Evolutionary conservation across 202 grass and related monocot species (phyloP).

Genomic region (Zoysia matrella): DNA sequence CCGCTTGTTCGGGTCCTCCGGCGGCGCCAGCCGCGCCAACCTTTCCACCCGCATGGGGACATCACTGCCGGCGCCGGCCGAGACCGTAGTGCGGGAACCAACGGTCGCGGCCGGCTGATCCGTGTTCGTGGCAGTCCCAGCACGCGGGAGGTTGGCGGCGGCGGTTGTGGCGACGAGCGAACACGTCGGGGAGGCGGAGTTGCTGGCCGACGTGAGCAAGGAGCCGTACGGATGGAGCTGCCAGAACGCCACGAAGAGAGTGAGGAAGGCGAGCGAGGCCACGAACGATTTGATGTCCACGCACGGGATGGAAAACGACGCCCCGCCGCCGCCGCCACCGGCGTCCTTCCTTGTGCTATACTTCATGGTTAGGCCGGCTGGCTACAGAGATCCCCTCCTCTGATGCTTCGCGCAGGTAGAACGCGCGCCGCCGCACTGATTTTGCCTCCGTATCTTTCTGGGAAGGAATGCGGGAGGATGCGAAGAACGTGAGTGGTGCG

Average conservation of each 20-base stretch:
- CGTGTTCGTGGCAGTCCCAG: background rate
- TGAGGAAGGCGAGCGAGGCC: slow-evolving; percentile 72
- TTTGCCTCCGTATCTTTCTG: slow-evolving; percentile 1
- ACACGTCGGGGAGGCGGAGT: slow-evolving; percentile 42
- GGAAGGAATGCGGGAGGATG: slow-evolving; percentile 15
- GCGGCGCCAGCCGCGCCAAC: background rate
- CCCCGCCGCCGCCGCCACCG: slow-evolving; percentile 46
- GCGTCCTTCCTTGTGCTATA: slow-evolving; percentile 54
- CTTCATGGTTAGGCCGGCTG: slow-evolving; percentile 54
- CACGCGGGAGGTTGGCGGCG: background rate
- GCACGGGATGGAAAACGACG: slow-evolving; percentile 49
- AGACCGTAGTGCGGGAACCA: background rate
- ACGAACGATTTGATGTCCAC: slow-evolving; percentile 87
- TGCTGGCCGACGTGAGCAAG: slow-evolving; percentile 45
- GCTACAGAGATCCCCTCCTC: background rate
- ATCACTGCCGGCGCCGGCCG: background rate
- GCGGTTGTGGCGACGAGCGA: slow-evolving; percentile 20
- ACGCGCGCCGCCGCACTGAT: background rate
- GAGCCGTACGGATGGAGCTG: slow-evolving; percentile 89
- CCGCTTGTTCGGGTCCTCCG: slow-evolving; percentile 63
- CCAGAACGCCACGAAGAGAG: slow-evolving; percentile 76
- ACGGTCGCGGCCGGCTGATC: background rate
- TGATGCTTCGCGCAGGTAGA: background rate
- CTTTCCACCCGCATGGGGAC: slow-evolving; percentile 21
- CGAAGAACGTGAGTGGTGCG: slow-evolving; percentile 14